phyloP scores from a whole-genome alignment of 352 stramenopile genomes.

The Globisporangium rhizosaccharum region DNA sequence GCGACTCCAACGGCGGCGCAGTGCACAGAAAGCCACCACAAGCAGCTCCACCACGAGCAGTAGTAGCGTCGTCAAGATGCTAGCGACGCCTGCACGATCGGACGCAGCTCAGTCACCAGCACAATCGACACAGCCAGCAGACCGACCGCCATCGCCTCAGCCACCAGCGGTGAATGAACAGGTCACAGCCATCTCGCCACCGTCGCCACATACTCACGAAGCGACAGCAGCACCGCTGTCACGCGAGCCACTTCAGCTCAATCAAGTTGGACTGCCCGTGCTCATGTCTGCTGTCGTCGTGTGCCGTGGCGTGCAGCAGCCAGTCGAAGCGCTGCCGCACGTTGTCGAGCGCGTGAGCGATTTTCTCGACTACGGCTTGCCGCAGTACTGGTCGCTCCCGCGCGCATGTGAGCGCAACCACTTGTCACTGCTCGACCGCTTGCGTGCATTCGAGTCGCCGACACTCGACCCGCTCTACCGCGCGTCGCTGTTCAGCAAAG shows the following conservation, averaged over 20 bases:
- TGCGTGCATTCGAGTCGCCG: constrained; percentile 4
- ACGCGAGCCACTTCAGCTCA: constrained; percentile 1
- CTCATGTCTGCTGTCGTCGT: constrained; percentile 10
- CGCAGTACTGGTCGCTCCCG: constrained; percentile 11
- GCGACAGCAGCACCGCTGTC: background rate
- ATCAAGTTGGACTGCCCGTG: constrained; percentile 2
- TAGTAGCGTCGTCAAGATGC: too few relatives aligned
- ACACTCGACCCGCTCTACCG: constrained; percentile 7
- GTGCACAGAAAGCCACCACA: too few relatives aligned
- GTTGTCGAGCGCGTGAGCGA: constrained; percentile 13
- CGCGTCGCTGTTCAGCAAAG: constrained; percentile 8
- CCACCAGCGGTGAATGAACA: background rate
- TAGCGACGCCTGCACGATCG: too few relatives aligned
- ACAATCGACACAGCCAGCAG: background rate
- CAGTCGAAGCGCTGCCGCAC: constrained; percentile 8
- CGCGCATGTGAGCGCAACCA: constrained; percentile 10
- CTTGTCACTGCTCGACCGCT: constrained; percentile 8
- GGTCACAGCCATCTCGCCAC: too few relatives aligned
- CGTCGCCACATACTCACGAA: background rate
- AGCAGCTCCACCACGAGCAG: too few relatives aligned
- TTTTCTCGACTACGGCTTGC: constrained; percentile 12
- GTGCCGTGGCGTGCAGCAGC: constrained; percentile 6
- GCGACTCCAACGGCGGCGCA: background rate
- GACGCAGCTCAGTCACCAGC: background rate
- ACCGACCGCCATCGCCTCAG: background rate